Evolutionary conservation across 2,329 filamentous ascomycete genomes (phyloP).

Genomic region (Mariannaea elegans): DNA sequence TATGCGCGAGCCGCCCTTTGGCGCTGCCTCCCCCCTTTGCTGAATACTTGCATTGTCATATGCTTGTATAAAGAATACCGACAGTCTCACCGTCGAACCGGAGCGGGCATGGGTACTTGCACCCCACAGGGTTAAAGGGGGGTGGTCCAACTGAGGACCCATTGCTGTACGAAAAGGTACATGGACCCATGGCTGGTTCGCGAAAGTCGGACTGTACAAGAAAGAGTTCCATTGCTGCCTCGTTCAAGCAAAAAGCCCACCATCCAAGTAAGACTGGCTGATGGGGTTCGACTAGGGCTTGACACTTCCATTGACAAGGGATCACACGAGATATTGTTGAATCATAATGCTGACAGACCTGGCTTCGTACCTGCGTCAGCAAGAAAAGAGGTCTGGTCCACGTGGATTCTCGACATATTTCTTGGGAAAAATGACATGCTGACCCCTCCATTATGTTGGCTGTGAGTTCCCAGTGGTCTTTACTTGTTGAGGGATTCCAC

Average conservation of each 20-base stretch:
- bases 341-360: constrained; percentile 11
- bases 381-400: constrained; percentile 22
- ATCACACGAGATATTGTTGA: neutral
- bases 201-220: constrained; percentile 11
- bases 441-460: neutral
- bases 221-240: neutral
- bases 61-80: constrained; percentile 6
- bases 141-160: constrained; percentile 1
- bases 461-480: constrained; percentile 5
- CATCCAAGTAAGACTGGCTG: neutral
- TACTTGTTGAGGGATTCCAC: constrained; percentile 14
- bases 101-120: constrained; percentile 24
- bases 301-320: neutral
- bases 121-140: constrained; percentile 20
- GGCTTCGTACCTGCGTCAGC: constrained; percentile 37
- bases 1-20: constrained; percentile 26
- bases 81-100: constrained; percentile 23
- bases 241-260: neutral
- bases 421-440: constrained; percentile 5
- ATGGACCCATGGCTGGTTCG: neutral
- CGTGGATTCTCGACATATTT: constrained; percentile 34
- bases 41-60: constrained; percentile 16
- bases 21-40: constrained; percentile 30
- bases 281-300: neutral
- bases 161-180: constrained; percentile 13